Percentiles rank a stretch among this genome's conserved stretches.
Evolutionary conservation across 140 eudicot genomes (phyloP).

Genomic region (Stevia rebaudiana): DNA sequence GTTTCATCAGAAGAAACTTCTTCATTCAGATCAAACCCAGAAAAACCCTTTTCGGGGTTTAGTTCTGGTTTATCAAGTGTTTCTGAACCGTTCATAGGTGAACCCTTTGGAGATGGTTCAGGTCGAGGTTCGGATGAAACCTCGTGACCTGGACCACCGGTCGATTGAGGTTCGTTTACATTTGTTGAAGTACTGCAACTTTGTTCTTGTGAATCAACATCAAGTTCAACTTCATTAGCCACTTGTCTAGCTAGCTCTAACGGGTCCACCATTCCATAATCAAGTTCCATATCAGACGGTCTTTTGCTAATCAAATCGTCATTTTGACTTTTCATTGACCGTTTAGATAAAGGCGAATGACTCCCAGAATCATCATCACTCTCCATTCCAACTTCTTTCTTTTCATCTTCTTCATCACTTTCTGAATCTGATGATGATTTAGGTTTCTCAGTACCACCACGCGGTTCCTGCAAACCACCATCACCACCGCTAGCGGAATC

Average conservation of each 20-base stretch:
- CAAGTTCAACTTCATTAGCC: slow-evolving; percentile 75
- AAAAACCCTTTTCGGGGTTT: slow-evolving; percentile 29
- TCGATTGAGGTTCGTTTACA: slow-evolving; percentile 26
- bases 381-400: slow-evolving; percentile 23
- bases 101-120: too few species aligned
- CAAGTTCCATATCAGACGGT: slow-evolving; percentile 48
- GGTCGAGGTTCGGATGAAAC: slow-evolving; percentile 17
- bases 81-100: background rate
- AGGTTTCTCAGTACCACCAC: slow-evolving; percentile 16
- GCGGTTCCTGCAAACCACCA: slow-evolving; percentile 9
- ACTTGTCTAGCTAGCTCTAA: slow-evolving; percentile 77
- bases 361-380: slow-evolving; percentile 31
- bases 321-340: slow-evolving; percentile 17
- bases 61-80: slow-evolving; percentile 26
- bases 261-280: slow-evolving; percentile 65
- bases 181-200: slow-evolving; percentile 56
- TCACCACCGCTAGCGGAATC: slow-evolving; percentile 12
- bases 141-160: slow-evolving; percentile 27
- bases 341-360: slow-evolving; percentile 26
- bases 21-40: slow-evolving; percentile 67
- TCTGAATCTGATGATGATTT: slow-evolving; percentile 22
- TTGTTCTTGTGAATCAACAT: slow-evolving; percentile 54
- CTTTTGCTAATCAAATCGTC: slow-evolving; percentile 28
- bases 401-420: slow-evolving; percentile 19
- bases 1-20: slow-evolving; percentile 50